Percentiles rank a stretch among this genome's conserved stretches.
Evolutionary conservation across 768 basidiomycete genomes (phyloP).

Genomic region (Boletus speciosus): DNA sequence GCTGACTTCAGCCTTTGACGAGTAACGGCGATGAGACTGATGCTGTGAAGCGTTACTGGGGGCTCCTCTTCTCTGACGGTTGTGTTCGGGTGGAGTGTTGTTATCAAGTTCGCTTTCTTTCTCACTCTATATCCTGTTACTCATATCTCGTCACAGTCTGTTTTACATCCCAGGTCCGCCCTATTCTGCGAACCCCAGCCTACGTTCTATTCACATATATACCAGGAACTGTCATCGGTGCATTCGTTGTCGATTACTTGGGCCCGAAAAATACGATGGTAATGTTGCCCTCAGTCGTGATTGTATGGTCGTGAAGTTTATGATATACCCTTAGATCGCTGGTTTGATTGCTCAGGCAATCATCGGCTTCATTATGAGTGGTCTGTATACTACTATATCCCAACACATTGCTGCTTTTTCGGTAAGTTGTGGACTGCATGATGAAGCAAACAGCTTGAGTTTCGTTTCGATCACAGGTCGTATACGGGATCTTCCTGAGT

Average conservation of each 20-base stretch:
- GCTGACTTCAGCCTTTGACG: conserved; percentile 6
- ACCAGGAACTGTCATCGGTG: conserved; percentile 61
- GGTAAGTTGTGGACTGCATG: conserved; percentile 34
- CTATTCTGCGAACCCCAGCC: background rate
- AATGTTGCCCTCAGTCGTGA: background rate
- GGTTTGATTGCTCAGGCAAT: conserved; percentile 67
- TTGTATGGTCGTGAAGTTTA: background rate
- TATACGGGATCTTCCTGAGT: conserved; percentile 89
- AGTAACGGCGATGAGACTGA: background rate
- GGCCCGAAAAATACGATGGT: conserved; percentile 79
- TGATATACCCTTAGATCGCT: conserved; percentile 43
- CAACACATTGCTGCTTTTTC: conserved; percentile 72
- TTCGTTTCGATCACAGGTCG: conserved; percentile 41
- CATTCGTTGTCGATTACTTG: conserved; percentile 70
- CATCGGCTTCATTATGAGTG: conserved; percentile 89
- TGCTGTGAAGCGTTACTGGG: conserved; percentile 53
- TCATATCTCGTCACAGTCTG: conserved; percentile 34
- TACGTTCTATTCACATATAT: conserved; percentile 5
- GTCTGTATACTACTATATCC: conserved; percentile 62
- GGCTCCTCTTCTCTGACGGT: conserved; percentile 47
- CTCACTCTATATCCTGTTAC: background rate
- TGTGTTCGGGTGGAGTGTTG: conserved; percentile 80
- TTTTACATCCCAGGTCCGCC: conserved; percentile 61
- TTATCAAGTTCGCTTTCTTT: conserved; percentile 62
- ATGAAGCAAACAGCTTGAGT: background rate